phyloP scores from a whole-genome alignment of 2,329 filamentous ascomycete species.

The Xylaria sp. region DNA sequence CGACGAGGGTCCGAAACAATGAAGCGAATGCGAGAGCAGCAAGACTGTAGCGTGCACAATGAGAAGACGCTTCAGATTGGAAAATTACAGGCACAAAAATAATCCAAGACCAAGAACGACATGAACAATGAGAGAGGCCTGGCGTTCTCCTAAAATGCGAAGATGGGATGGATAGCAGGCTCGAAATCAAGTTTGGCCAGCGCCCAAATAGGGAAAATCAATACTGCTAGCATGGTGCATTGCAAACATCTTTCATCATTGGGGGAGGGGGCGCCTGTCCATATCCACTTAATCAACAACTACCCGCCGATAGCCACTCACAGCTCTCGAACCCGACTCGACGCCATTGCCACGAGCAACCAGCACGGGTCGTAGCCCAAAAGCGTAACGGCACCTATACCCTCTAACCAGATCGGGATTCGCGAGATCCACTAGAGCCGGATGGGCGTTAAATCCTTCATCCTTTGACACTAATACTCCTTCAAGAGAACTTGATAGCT shows the following conservation, averaged over 20 bases:
- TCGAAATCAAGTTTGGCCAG: constrained; percentile 9
- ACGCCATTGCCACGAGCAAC: constrained; percentile 39
- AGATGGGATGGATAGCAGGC: neutral
- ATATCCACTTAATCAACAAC: constrained; percentile 35
- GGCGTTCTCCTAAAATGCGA: constrained; percentile 14
- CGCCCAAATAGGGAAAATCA: constrained; percentile 15
- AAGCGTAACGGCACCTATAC: constrained; percentile 8
- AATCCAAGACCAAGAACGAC: constrained; percentile 1
- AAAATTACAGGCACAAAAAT: constrained; percentile 12
- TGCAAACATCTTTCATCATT: constrained; percentile 11
- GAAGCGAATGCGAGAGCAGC: constrained; percentile 12
- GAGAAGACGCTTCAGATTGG: constrained; percentile 2
- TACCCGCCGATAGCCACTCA: constrained; percentile 30
- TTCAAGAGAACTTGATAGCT: neutral
- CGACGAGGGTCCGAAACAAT: constrained; percentile 8
- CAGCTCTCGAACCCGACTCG: constrained; percentile 7
- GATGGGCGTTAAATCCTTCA: neutral
- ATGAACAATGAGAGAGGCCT: neutral
- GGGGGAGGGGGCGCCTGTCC: neutral
- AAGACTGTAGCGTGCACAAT: neutral
- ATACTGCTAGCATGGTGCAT: neutral
- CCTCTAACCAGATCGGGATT: constrained; percentile 17
- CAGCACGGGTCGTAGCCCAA: constrained; percentile 11
- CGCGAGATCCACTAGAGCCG: neutral
- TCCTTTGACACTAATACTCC: neutral